phyloP scores from a whole-genome alignment of 2,329 filamentous ascomycete species.

The Coniochaeta ligniaria region DNA sequence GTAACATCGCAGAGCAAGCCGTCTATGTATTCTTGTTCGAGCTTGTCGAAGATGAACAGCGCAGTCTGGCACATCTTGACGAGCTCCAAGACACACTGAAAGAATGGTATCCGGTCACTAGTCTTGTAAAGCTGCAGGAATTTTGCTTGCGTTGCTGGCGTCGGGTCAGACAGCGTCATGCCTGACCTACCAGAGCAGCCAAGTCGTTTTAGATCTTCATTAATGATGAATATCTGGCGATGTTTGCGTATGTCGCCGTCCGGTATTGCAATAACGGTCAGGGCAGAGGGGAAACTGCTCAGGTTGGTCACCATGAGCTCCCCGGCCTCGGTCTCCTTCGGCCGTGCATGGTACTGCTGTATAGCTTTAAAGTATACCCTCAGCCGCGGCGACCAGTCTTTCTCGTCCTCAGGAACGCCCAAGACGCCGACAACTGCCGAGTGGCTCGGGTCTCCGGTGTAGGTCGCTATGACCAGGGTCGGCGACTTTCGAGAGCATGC shows the following conservation, averaged over 20 bases:
- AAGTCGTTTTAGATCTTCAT: slow-evolving; percentile 86
- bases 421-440: slow-evolving; percentile 73
- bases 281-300: slow-evolving; percentile 80
- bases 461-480: slow-evolving; percentile 86
- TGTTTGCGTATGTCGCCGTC: slow-evolving; percentile 78
- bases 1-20: slow-evolving; percentile 90
- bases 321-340: slow-evolving; percentile 74
- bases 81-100: slow-evolving; percentile 75
- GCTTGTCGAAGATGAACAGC: slow-evolving; percentile 77
- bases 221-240: slow-evolving; percentile 81
- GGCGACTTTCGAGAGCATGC: slow-evolving; percentile 85
- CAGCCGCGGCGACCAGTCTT: slow-evolving; percentile 70
- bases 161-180: slow-evolving; percentile 71
- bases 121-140: slow-evolving; percentile 87
- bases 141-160: slow-evolving; percentile 77
- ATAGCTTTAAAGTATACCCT: slow-evolving; percentile 81
- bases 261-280: slow-evolving; percentile 87
- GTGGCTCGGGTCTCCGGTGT: slow-evolving; percentile 79
- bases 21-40: slow-evolving; percentile 85
- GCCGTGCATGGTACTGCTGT: slow-evolving; percentile 75
- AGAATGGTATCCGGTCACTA: slow-evolving; percentile 72
- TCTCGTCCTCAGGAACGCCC: slow-evolving; percentile 73
- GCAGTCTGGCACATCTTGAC: slow-evolving; percentile 89
- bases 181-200: slow-evolving; percentile 88
- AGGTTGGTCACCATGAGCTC: slow-evolving; percentile 92